These are phyloP conservation scores for Allium cepa DNA, from an alignment of 106 monocot genomes.

Conservation along the genomic window DNA sequence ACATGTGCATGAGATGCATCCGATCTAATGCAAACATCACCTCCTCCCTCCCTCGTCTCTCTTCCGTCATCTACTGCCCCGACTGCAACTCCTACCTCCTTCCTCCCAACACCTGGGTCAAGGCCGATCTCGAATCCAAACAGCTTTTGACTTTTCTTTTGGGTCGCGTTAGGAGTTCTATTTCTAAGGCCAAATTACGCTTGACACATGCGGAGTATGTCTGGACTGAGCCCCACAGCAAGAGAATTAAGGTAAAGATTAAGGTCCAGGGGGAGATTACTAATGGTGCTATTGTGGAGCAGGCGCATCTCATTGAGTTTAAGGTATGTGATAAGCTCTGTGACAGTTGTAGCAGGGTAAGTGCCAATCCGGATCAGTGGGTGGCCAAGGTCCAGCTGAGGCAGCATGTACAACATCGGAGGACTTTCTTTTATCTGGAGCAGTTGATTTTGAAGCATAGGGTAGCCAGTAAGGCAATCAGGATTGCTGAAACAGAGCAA, in stretches of 20 bases:
- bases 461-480: conserved; percentile 59
- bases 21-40: conserved; percentile 47
- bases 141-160: conserved; percentile 49
- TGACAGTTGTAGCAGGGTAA: conserved; percentile 45
- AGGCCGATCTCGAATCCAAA: conserved; percentile 45
- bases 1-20: conserved; percentile 59
- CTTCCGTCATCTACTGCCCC: conserved; percentile 40
- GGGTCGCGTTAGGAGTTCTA: conserved; percentile 18
- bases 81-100: conserved; percentile 57
- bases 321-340: conserved; percentile 73
- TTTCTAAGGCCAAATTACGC: conserved; percentile 14
- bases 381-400: conserved; percentile 82
- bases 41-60: conserved; percentile 40
- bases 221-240: conserved; percentile 96
- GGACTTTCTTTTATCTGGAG: conserved; percentile 87
- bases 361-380: conserved; percentile 95
- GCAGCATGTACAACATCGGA: conserved; percentile 79
- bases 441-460: conserved; percentile 79
- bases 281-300: conserved; percentile 65
- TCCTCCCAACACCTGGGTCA: conserved; percentile 43
- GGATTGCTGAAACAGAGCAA: conserved; percentile 40
- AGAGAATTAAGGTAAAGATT: conserved; percentile 63
- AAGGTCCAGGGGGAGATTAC: conserved; percentile 62
- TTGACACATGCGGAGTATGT: conserved; percentile 56
- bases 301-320: conserved; percentile 64